Evolutionary conservation across 495 filamentous ascomycete genomes (phyloP).

Genomic region (Glutinoglossum americanum): DNA sequence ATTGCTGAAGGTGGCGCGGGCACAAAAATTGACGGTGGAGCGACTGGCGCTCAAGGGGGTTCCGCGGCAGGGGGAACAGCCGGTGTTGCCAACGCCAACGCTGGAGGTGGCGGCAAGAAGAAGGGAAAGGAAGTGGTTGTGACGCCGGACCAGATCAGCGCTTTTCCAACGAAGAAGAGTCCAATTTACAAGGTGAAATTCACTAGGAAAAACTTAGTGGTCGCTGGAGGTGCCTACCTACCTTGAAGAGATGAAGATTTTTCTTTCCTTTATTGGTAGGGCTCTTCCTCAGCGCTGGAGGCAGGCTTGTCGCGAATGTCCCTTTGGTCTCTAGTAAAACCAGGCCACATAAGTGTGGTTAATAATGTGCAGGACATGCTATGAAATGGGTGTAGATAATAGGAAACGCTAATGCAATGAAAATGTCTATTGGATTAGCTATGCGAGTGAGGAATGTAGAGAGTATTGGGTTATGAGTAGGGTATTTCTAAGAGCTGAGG

Average conservation of each 20-base stretch:
- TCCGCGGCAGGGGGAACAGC: constrained; percentile 4
- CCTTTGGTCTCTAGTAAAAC: neutral
- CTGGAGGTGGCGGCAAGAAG: constrained; percentile 32
- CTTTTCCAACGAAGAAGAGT: constrained; percentile 86
- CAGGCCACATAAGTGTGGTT: neutral
- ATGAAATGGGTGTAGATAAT: neutral
- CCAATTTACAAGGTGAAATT: constrained; percentile 86
- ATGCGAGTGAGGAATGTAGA: too few relatives aligned
- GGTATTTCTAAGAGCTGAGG: neutral
- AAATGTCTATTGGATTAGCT: too few relatives aligned
- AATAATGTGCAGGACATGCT: neutral
- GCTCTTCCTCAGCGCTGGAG: neutral
- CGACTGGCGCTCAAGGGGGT: constrained; percentile 14
- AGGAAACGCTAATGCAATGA: neutral
- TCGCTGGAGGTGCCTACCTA: constrained; percentile 72
- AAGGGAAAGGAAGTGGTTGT: constrained; percentile 79
- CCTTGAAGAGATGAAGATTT: constrained; percentile 18
- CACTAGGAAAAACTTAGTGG: constrained; percentile 76
- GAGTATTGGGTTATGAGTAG: too few relatives aligned
- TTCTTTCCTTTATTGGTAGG: neutral
- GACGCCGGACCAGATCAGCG: constrained; percentile 78
- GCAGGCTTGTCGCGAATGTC: neutral
- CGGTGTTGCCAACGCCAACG: constrained; percentile 12
- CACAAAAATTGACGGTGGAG: constrained; percentile 27
- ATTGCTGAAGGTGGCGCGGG: constrained; percentile 31